These are phyloP conservation scores for Diospyros lotus DNA, from an alignment of 148 eudicot genomes.

Conservation along the genomic window DNA sequence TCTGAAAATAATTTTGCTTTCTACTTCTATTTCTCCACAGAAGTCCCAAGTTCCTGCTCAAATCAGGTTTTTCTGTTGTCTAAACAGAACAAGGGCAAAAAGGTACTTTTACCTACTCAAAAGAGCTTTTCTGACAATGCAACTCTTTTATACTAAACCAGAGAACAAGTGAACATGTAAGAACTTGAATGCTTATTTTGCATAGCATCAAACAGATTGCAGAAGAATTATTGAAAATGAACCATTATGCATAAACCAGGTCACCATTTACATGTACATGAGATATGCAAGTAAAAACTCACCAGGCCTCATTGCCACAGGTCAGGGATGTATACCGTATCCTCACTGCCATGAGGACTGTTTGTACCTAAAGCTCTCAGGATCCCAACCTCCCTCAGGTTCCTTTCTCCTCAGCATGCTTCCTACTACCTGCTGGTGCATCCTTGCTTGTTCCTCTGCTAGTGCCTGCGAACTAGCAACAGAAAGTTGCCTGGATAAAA, in stretches of 20 bases:
- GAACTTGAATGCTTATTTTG: not conserved
- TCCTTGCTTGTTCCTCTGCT: constrained; percentile 64
- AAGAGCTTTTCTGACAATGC: too few species aligned
- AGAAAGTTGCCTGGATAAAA: constrained; percentile 44
- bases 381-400: constrained; percentile 71
- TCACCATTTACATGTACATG: not conserved
- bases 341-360: constrained; percentile 71
- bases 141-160: too few species aligned
- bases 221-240: not conserved
- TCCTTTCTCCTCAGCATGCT: constrained; percentile 69
- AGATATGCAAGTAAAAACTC: constrained; percentile 14
- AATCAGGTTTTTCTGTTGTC: too few species aligned
- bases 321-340: constrained; percentile 4
- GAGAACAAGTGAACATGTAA: too few species aligned
- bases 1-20: too few species aligned
- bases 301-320: constrained; percentile 19
- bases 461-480: constrained; percentile 42
- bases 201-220: not conserved
- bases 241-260: not conserved
- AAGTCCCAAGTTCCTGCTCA: too few species aligned
- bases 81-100: too few species aligned
- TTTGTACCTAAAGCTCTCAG: constrained; percentile 55
- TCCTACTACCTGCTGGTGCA: constrained; percentile 49
- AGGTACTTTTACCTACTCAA: too few species aligned
- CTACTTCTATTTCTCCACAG: too few species aligned